Evolutionary conservation across 805 yeast genomes (phyloP).

Genomic region (Teunomyces aglyptinius): DNA sequence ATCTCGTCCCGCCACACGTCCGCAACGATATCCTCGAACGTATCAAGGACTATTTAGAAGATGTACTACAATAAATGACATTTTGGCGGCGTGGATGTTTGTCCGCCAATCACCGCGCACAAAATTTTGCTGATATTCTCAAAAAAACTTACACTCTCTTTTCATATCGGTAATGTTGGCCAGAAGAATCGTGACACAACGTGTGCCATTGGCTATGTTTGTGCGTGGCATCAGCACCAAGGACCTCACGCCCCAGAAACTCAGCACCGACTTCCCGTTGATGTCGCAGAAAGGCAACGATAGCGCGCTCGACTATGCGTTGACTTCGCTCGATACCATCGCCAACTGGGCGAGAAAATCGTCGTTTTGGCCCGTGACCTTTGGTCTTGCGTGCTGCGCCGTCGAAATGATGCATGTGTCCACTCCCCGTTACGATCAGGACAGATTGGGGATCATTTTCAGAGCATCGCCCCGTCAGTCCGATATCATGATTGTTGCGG

Average conservation of each 20-base stretch:
- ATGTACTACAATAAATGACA: slow-evolving; percentile 12
- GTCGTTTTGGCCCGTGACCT: slow-evolving; percentile 90
- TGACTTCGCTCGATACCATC: slow-evolving; percentile 76
- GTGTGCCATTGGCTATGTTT: slow-evolving; percentile 13
- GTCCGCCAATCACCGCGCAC: slow-evolving; percentile 3
- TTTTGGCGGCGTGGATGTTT: background rate
- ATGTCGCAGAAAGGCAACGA: slow-evolving; percentile 57
- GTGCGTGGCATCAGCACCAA: slow-evolving; percentile 33
- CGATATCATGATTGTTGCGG: slow-evolving; percentile 90
- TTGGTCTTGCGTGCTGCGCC: slow-evolving; percentile 91
- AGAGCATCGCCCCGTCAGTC: slow-evolving; percentile 93
- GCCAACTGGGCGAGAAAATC: slow-evolving; percentile 92
- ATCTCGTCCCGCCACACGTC: slow-evolving; percentile 67
- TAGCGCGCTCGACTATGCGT: slow-evolving; percentile 71
- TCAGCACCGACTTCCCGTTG: slow-evolving; percentile 70
- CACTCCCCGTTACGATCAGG: slow-evolving; percentile 89
- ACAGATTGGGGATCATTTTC: slow-evolving; percentile 87
- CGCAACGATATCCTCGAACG: slow-evolving; percentile 56
- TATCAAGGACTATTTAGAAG: slow-evolving; percentile 59
- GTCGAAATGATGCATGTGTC: slow-evolving; percentile 95
- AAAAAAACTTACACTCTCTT: background rate
- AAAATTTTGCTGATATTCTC: slow-evolving; percentile 5
- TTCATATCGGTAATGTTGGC: background rate
- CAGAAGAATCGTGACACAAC: background rate
- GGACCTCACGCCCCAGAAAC: slow-evolving; percentile 47